Percentiles rank a stretch among this genome's conserved stretches.
These are phyloP conservation scores for Gloeopeniophorella convolvens DNA, from an alignment of 768 basidiomycete species.

Conservation along the genomic window DNA sequence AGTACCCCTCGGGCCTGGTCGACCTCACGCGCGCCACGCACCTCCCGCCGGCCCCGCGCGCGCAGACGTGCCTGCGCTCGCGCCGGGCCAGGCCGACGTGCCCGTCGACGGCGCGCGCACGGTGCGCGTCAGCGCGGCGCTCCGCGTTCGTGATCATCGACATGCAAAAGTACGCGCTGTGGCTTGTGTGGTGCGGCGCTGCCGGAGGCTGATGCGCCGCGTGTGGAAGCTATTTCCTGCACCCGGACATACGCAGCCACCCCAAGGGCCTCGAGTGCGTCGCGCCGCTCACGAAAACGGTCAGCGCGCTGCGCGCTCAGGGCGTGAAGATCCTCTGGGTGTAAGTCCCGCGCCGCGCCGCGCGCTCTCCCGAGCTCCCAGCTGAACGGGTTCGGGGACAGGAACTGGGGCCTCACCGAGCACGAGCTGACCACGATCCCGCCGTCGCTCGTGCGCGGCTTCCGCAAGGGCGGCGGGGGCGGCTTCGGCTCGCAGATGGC, in stretches of 20 bases:
- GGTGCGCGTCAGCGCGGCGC: conserved; percentile 43
- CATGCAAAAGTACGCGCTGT: conserved; percentile 66
- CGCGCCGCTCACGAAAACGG: conserved; percentile 42
- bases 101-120: conserved; percentile 45
- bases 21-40: conserved; percentile 50
- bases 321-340: conserved; percentile 61
- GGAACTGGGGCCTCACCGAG: conserved; percentile 68
- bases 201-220: conserved; percentile 48
- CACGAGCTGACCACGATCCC: conserved; percentile 56
- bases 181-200: no score
- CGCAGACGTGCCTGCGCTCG: conserved; percentile 7
- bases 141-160: conserved; percentile 60
- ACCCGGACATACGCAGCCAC: conserved; percentile 51
- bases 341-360: conserved; percentile 28
- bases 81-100: conserved; percentile 39
- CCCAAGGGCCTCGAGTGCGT: conserved; percentile 52
- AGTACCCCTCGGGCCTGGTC: conserved; percentile 58
- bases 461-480: not conserved
- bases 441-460: conserved; percentile 46
- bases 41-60: conserved; percentile 25
- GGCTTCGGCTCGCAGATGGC: conserved; percentile 49
- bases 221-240: conserved; percentile 50
- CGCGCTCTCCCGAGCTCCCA: not conserved
- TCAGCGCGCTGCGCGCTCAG: conserved; percentile 41
- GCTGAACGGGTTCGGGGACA: conserved; percentile 24